Base-by-base conservation (phyloP, 1,284 basidiomycete genomes). In the Boletus sp. region DNA sequence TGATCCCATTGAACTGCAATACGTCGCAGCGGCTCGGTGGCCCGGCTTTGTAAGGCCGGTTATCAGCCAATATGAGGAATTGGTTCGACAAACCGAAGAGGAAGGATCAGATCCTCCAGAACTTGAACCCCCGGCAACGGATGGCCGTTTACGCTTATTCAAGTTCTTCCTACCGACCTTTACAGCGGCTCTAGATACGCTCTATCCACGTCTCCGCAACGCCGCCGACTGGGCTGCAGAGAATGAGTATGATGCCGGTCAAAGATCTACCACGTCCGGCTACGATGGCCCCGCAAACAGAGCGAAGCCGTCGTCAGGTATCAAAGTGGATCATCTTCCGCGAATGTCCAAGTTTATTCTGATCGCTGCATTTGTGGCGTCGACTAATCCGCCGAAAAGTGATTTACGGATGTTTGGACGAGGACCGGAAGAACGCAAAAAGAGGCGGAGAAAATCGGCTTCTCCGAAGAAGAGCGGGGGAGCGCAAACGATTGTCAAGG, bases 381-480 rank as follows among this genome's bases (percentile, higher is more conserved):
- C 91, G 50, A 93, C 90, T 60, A 97, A 97, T 72, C 94, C 95
- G 0, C 75, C 88, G 0, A 90, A 88, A 68, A 88, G 87, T 9
- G 95, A 97, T 73, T 59, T 93, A 64, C 80, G 90, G 33, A 89
- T 95, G 81, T 94, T 95, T 74, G 90, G 90, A 8, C 73, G 89
- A 17, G 86, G 87, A 1, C 69, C 84, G 35, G 86, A 89, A 58
- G 89, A 89, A 67, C 84, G 87, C 64, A 88, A 86, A 67, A 76
- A 83, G 63, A 81, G 81, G 62, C 77, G 86, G 61, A 78, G 78
- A 61, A 79, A 76, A 62, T 79, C 80, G 10, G 77, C 77, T 8
- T 82, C 83, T 13, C 74, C 77, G 65, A 74, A 69, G 74, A 64
- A 76, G 59, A 62, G 78, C 25, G 69, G 58, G 51, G 80, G 67